A percentile compares a stretch with the other conserved stretches of the same genome.
These are phyloP conservation scores for Sclerotinia trifoliorum DNA, from an alignment of 2,329 filamentous ascomycete genomes.

Conservation along the genomic window DNA sequence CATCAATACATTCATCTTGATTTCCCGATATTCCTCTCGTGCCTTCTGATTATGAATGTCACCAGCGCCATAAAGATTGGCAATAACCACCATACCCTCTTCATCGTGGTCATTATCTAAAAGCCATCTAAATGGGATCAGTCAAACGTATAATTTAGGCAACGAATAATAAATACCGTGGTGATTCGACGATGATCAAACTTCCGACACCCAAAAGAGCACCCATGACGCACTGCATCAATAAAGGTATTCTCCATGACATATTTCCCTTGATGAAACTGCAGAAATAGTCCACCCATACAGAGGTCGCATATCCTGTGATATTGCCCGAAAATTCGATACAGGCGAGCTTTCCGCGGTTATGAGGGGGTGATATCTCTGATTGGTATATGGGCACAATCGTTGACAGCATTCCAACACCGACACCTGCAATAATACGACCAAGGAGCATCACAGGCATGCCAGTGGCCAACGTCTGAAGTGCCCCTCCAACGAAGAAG, in stretches of 20 bases:
- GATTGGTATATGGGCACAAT: conserved; percentile 94
- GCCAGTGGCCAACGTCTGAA: conserved; percentile 77
- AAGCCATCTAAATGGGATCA: conserved; percentile 71
- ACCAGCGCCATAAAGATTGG: conserved; percentile 92
- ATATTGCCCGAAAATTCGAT: conserved; percentile 99
- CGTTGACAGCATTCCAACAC: conserved; percentile 84
- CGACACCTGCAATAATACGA: conserved; percentile 79
- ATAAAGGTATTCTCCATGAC: conserved; percentile 86
- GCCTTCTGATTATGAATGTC: conserved; percentile 93
- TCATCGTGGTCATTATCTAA: conserved; percentile 97
- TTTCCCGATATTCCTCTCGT: conserved; percentile 93
- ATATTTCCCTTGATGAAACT: conserved; percentile 81
- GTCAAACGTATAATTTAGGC: not conserved
- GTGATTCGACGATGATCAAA: conserved; percentile 92
- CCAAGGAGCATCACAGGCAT: conserved; percentile 90
- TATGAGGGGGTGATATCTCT: conserved; percentile 94
- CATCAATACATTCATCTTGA: conserved; percentile 96
- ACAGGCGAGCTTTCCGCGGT: conserved; percentile 90
- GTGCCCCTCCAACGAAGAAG: conserved; percentile 78
- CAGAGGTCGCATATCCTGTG: conserved; percentile 89
- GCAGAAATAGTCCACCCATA: conserved; percentile 98
- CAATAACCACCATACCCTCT: conserved; percentile 97
- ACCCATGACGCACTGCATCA: conserved; percentile 96
- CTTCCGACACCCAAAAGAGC: conserved; percentile 80
- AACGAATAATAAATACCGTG: conserved; percentile 56